Evolutionary conservation across 306 rosid genomes (phyloP).

Genomic region (Prinsepia uniflora): DNA sequence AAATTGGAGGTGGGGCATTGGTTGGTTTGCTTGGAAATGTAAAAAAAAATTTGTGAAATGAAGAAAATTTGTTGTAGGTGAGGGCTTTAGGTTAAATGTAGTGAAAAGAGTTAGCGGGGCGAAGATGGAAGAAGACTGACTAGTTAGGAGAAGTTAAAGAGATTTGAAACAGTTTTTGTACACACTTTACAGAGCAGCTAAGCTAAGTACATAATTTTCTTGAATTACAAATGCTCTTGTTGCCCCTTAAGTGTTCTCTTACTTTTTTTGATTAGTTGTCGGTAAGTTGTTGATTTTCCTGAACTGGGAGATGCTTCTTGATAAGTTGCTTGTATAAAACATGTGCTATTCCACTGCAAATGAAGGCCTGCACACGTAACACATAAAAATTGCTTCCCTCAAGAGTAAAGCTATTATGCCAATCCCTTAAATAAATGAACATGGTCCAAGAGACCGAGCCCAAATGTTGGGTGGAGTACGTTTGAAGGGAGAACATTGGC

Average conservation of each 20-base stretch:
- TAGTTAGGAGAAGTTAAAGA: constrained; percentile 19
- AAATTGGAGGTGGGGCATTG: not conserved
- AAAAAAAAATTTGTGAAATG: not conserved
- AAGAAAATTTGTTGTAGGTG: constrained; percentile 29
- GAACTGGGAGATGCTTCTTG: no score
- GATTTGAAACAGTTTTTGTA: constrained; percentile 40
- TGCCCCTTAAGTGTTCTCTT: not conserved
- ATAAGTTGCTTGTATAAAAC: no score
- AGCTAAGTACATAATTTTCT: constrained; percentile 14
- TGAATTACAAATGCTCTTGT: not conserved
- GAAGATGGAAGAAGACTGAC: not conserved
- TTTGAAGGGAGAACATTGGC: no score
- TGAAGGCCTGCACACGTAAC: no score
- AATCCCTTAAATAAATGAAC: no score
- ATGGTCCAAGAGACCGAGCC: no score
- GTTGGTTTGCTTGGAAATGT: constrained; percentile 18
- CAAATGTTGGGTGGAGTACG: no score
- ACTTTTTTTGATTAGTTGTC: no score
- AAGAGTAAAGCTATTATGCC: no score
- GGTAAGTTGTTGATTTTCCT: no score
- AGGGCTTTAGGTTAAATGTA: constrained; percentile 8
- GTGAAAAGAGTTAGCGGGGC: not conserved
- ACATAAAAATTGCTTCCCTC: no score
- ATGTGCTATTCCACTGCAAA: no score
- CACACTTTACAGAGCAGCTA: constrained; percentile 33